Base-by-base conservation (phyloP, 1,284 basidiomycete genomes). In the Blastosporella zonata region DNA sequence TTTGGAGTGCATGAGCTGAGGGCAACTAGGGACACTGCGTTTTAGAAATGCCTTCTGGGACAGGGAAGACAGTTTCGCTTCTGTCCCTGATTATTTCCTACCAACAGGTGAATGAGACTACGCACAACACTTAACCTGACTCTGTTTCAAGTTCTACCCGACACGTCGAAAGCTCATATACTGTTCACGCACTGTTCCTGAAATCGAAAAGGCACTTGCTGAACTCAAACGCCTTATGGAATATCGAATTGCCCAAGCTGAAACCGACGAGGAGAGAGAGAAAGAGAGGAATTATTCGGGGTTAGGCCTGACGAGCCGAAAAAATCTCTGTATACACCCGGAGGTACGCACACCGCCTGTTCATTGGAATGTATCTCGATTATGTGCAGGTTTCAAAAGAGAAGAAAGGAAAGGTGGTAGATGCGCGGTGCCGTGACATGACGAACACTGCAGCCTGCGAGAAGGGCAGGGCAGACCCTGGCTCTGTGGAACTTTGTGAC, bases 141-240 rank as follows among this genome's bases (percentile, higher is more conserved):
- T n/a, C 12, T 28, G 4, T 41, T 27, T n/a, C 38, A 41, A 95
- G 90, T 97, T 94, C 70, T 93, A 95, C 65, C 90, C 93, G 7
- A 88, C 85, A 6, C 85, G 87, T 54, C 81, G 97, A 55, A 99
- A 99, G 68, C 84, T 99, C 57, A 89, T 99, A 58, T 99, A 99
- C 68, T 99, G 97, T 69, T 99, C 97, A 20, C 95, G 97, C 63
- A 99, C 97, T 2, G 97, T 99, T n/a, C 97, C 97, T 5, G 97
- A 99, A 71, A 99, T 99, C 59, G 97, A 99, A 69, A 99, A 99
- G 68, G 97, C 97, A 0, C 74, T 99, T 40, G 86, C 94, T 1
- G 97, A 99, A 72, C 72, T 99, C 62, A 97, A 98, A 68, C 77
- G 96, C 39, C 72, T 99, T 33, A 93, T 99, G 87, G 84, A 84